phyloP scores from a whole-genome alignment of 2,329 filamentous ascomycete genomes.

The Esteya vermicola region DNA sequence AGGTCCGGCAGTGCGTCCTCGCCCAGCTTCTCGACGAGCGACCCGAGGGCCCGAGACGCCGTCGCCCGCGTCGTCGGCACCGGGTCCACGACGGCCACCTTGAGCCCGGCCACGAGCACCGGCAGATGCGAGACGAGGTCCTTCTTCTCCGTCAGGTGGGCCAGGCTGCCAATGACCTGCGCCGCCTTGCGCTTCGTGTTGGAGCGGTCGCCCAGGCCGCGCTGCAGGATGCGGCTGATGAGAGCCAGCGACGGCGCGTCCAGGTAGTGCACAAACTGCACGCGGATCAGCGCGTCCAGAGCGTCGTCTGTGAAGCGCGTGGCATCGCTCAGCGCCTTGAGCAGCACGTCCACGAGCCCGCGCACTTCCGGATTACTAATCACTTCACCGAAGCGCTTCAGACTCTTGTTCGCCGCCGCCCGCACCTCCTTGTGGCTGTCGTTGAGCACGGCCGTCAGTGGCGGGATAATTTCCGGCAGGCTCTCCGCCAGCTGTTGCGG shows the following conservation, averaged over 20 bases:
- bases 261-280: conserved; percentile 97
- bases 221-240: conserved; percentile 88
- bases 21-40: conserved; percentile 93
- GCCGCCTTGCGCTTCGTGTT: conserved; percentile 92
- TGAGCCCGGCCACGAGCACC: conserved; percentile 80
- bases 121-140: conserved; percentile 85
- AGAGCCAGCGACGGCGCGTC: conserved; percentile 91
- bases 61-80: conserved; percentile 94
- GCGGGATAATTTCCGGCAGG: conserved; percentile 91
- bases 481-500: conserved; percentile 87
- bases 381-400: conserved; percentile 96
- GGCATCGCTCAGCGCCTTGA: conserved; percentile 93
- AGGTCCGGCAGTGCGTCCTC: conserved; percentile 94
- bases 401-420: conserved; percentile 78
- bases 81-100: conserved; percentile 81
- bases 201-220: conserved; percentile 79
- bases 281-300: conserved; percentile 85
- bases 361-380: conserved; percentile 98
- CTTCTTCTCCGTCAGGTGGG: conserved; percentile 91
- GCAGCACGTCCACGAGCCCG: conserved; percentile 73
- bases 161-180: conserved; percentile 94
- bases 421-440: conserved; percentile 98
- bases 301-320: conserved; percentile 96
- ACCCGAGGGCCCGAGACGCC: conserved; percentile 87
- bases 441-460: conserved; percentile 83